A percentile compares a stretch with the other conserved stretches of the same genome.
Evolutionary conservation across 768 basidiomycete genomes (phyloP).

Genomic region (Dacryopinax spathularia): DNA sequence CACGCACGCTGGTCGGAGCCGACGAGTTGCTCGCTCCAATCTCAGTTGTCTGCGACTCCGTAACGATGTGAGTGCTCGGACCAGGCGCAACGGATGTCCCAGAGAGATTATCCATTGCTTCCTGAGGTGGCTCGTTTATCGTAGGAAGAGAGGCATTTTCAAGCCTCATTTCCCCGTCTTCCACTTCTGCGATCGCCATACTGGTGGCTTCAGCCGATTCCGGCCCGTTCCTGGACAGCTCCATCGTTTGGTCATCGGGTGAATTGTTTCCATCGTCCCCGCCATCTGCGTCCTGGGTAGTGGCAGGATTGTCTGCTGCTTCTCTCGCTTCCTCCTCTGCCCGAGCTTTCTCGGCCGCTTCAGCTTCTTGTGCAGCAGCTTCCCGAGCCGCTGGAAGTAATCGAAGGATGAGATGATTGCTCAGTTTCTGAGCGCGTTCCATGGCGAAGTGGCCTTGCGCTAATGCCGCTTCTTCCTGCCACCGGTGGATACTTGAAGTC

Average conservation of each 20-base stretch:
- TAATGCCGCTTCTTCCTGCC: slow-evolving; percentile 78
- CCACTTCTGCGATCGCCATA: neutral
- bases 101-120: slow-evolving; percentile 7
- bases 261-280: neutral
- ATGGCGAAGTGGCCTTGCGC: slow-evolving; percentile 59
- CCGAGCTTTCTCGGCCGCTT: slow-evolving; percentile 24
- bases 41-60: no score
- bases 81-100: slow-evolving; percentile 17
- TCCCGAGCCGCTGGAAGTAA: slow-evolving; percentile 70
- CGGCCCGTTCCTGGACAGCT: neutral
- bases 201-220: neutral
- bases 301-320: slow-evolving; percentile 16
- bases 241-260: neutral
- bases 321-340: slow-evolving; percentile 21
- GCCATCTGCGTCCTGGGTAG: neutral
- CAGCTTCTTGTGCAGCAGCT: slow-evolving; percentile 20
- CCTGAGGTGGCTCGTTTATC: slow-evolving; percentile 6
- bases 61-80: slow-evolving; percentile 23
- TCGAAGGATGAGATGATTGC: slow-evolving; percentile 55
- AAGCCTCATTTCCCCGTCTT: neutral
- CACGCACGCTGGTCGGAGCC: slow-evolving; percentile 33
- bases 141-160: slow-evolving; percentile 17
- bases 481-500: slow-evolving; percentile 66
- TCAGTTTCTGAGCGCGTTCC: slow-evolving; percentile 50
- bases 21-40: slow-evolving; percentile 16